phyloP scores from a whole-genome alignment of 176 grass and related monocot genomes.

The Oryza nivara region DNA sequence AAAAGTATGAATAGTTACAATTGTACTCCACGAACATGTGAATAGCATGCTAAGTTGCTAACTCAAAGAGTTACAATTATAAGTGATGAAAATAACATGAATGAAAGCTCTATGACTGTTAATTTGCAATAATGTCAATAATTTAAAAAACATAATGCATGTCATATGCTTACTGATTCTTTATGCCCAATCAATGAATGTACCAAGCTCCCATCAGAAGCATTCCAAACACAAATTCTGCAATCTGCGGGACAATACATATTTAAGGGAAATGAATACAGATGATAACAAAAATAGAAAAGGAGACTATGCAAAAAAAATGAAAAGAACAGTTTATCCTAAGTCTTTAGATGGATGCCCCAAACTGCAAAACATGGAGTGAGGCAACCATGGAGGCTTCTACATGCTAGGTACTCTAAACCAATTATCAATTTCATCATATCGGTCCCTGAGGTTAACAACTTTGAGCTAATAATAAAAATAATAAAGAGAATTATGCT shows the following conservation, averaged over 20 bases:
- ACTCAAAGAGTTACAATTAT: constrained; percentile 1
- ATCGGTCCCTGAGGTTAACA: background rate
- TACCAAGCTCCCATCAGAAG: constrained; percentile 97
- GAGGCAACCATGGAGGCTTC: background rate
- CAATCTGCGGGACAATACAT: constrained; percentile 68
- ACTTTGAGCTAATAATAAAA: background rate
- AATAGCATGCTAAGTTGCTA: constrained; percentile 9
- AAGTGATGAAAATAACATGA: background rate
- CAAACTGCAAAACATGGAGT: background rate
- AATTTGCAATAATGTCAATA: constrained; percentile 15
- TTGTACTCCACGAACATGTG: constrained; percentile 27
- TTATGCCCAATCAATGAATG: constrained; percentile 98
- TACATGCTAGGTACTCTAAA: background rate
- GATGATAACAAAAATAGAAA: constrained; percentile 15
- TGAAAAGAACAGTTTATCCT: background rate
- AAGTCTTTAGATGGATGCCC: background rate
- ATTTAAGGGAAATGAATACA: constrained; percentile 26
- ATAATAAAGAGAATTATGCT: background rate
- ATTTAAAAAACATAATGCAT: constrained; percentile 24
- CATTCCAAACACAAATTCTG: constrained; percentile 99
- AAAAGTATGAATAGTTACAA: constrained; percentile 1
- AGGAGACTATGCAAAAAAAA: constrained; percentile 13
- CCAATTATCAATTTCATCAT: background rate
- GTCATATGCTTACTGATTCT: constrained; percentile 70
- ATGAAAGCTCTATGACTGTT: background rate